phyloP scores from a whole-genome alignment of 73 alveolate species.

The Paramecium caudatum region DNA sequence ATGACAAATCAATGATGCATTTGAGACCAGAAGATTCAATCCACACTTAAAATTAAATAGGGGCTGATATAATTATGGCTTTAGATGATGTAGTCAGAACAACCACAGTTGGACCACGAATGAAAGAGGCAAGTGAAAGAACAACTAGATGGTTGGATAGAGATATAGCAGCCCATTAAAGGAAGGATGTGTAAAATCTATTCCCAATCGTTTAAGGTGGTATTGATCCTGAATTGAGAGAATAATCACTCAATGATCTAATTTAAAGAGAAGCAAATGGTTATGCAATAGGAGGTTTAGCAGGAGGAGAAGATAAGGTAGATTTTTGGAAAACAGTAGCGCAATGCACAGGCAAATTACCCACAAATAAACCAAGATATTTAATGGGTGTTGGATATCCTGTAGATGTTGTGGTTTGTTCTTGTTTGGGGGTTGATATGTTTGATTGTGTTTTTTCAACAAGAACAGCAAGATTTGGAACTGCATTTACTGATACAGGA shows the following conservation, averaged over 20 bases:
- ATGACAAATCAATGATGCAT: slow-evolving; percentile 93
- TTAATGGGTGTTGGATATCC: slow-evolving; percentile 99
- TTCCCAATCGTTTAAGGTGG: slow-evolving; percentile 97
- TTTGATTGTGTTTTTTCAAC: slow-evolving; percentile 99
- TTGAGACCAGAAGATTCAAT: slow-evolving; percentile 99
- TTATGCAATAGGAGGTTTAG: slow-evolving; percentile 99
- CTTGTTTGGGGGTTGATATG: slow-evolving; percentile 99
- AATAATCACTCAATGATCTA: slow-evolving; percentile 91
- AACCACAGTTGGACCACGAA: slow-evolving; percentile 93
- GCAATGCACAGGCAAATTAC: slow-evolving; percentile 94
- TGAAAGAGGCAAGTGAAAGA: slow-evolving; percentile 98
- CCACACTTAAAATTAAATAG: slow-evolving; percentile 97
- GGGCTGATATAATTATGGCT: slow-evolving; percentile 99
- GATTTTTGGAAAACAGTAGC: slow-evolving; percentile 98
- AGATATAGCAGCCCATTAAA: slow-evolving; percentile 85
- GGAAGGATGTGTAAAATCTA: slow-evolving; percentile 91
- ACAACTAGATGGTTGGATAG: slow-evolving; percentile 99
- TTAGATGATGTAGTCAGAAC: slow-evolving; percentile 97
- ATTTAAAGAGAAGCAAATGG: slow-evolving; percentile 97
- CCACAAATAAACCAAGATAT: slow-evolving; percentile 98
- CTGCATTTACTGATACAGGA: slow-evolving; percentile 97
- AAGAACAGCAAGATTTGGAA: slow-evolving; percentile 99
- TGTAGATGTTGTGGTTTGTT: slow-evolving; percentile 97
- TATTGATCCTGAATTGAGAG: slow-evolving; percentile 66
- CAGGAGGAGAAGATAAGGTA: slow-evolving; percentile 99